Conservation (phyloP, 257 asterid genomes). For the Nicotiana paniculata region DNA sequence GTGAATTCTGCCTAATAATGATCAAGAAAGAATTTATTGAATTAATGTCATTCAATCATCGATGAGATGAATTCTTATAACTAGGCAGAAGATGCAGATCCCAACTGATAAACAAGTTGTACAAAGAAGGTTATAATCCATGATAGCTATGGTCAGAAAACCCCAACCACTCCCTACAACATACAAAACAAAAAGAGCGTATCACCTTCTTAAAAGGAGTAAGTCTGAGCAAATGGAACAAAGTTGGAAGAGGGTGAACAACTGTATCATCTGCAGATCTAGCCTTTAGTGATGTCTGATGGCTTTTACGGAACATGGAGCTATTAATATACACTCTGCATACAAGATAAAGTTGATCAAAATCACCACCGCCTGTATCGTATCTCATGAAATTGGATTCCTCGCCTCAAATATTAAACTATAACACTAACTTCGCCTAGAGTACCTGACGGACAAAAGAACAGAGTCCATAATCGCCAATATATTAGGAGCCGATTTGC, state of each 20-base stretch:
- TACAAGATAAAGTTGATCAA: slow-evolving; percentile 19
- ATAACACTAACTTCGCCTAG: not conserved
- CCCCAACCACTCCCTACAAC: not conserved
- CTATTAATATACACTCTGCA: slow-evolving; percentile 75
- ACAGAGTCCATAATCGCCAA: slow-evolving; percentile 84
- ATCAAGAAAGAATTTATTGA: slow-evolving; percentile 12
- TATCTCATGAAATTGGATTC: slow-evolving; percentile 4
- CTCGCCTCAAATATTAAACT: not conserved
- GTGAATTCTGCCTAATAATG: slow-evolving; percentile 67
- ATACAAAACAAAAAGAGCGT: not conserved
- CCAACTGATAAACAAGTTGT: not conserved
- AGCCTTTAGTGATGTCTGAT: slow-evolving; percentile 61
- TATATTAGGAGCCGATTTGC: slow-evolving; percentile 76
- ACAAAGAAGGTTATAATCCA: not conserved
- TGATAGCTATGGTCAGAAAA: not conserved
- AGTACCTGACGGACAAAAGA: slow-evolving; percentile 60
- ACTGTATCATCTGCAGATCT: slow-evolving; percentile 65
- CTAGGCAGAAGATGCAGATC: not conserved
- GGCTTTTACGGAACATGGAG: slow-evolving; percentile 60
- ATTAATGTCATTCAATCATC: slow-evolving; percentile 9
- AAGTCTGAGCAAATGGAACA: slow-evolving; percentile 74
- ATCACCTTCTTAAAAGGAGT: slow-evolving; percentile 77
- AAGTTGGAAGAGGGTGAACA: slow-evolving; percentile 80
- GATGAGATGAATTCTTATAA: not conserved
- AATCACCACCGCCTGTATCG: not conserved